Percentiles rank a stretch among this genome's conserved stretches.
phyloP scores from a whole-genome alignment of 2,329 filamentous ascomycete species.

The Penicillium sp. region DNA sequence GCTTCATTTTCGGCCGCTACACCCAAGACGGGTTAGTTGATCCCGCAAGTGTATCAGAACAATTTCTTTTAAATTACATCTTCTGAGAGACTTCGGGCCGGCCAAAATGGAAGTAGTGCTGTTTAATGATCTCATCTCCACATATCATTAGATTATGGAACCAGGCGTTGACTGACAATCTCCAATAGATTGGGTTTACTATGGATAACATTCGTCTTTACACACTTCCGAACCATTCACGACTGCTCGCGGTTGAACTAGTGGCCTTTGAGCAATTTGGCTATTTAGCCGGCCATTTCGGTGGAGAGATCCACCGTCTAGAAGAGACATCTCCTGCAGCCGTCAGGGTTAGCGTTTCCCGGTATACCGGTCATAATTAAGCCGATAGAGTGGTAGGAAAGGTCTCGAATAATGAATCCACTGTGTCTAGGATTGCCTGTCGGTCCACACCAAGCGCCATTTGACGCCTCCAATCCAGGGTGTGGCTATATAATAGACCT shows the following conservation, averaged over 20 bases:
- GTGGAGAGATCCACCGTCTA: constrained; percentile 6
- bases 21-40: constrained; percentile 15
- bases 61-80: constrained; percentile 16
- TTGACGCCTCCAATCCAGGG: constrained; percentile 1
- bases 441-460: constrained; percentile 4
- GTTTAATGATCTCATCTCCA: constrained; percentile 6
- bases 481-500: constrained; percentile 11
- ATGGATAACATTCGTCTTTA: constrained; percentile 9
- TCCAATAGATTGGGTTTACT: neutral
- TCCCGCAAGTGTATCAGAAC: constrained; percentile 12
- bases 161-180: neutral
- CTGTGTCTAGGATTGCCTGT: constrained; percentile 15
- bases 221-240: neutral
- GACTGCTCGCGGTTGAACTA: constrained; percentile 6
- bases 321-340: constrained; percentile 2
- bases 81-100: neutral
- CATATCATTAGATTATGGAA: neutral
- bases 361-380: constrained; percentile 6
- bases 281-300: constrained; percentile 1
- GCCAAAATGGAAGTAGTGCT: constrained; percentile 1
- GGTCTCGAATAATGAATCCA: constrained; percentile 13
- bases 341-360: constrained; percentile 2
- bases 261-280: constrained; percentile 3
- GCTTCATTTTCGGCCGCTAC: constrained; percentile 11
- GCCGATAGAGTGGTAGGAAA: neutral